Base-by-base conservation (phyloP, 306 rosid species). In the Abrus precatorius region DNA sequence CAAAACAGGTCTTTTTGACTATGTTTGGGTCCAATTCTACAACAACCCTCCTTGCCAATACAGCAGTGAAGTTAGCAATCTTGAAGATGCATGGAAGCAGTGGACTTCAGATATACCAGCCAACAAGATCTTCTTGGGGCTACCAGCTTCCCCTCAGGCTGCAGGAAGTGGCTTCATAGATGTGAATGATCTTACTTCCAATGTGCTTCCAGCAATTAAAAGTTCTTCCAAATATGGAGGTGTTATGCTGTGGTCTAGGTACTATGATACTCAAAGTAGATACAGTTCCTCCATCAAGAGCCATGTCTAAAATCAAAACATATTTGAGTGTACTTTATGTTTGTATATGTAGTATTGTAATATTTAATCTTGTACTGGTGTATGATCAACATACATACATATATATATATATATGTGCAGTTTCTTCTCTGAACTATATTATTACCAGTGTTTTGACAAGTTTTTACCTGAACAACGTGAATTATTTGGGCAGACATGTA, bases 21-120 rank as follows among this genome's bases (percentile, higher is more conserved):
- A 33, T 75, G 82, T 84, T 54, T 84, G 87, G 87, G 82, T 84
- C 61, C 84, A 84, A 80, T 84, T 84, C 60, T 84, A 75, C 74
- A 84, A 84, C 49, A 84, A 84, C 79, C 85, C 87, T 34, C 87
- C 85, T 59, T 84, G 87, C 69, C 87, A 84, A 70, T 80, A 75
- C 41, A 76, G 57, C 40, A 20, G 53, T 33, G 62, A 49, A 5
- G 47, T 84, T 66, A 54, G 29, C 38, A 84, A 76, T 34, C 85
- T 84, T 61, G 65, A 62, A 55, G 77, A 69, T 84, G 82, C 84
- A 44, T 84, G 87, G 87, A 84, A 80, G n/a, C 82, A 84, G 9
- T 84, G 87, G 85, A 63, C 69, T 10, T 54, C 82, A 34, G 54
- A 60, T 54, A 77, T 84, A 12, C 80, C 82, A 43, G 87, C 82